Conservation (phyloP, 768 basidiomycete genomes). For the Kwoniella botswanensis region DNA sequence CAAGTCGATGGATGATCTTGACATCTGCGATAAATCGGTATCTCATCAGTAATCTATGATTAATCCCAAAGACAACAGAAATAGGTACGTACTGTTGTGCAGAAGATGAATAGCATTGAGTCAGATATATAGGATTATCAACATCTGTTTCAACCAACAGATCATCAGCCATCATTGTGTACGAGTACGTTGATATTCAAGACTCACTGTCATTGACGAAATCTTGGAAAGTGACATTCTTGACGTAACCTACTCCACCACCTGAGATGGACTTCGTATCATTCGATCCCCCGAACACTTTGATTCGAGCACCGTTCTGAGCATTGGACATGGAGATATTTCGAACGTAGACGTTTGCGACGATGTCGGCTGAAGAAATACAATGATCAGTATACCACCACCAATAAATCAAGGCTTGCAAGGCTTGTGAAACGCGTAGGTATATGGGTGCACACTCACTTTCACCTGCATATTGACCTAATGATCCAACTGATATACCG, state of each 20-base stretch:
- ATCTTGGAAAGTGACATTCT: constrained; percentile 43
- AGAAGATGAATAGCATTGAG: constrained; percentile 63
- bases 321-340: constrained; percentile 69
- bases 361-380: constrained; percentile 61
- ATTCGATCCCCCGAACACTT: constrained; percentile 69
- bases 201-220: constrained; percentile 30
- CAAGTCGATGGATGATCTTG: constrained; percentile 61
- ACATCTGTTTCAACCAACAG: constrained; percentile 55
- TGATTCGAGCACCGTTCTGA: constrained; percentile 72
- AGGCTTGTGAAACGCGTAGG: too few species aligned
- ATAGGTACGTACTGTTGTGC: constrained; percentile 46
- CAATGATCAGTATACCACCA: neutral
- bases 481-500: constrained; percentile 68
- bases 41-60: neutral
- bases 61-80: too few species aligned
- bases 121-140: constrained; percentile 67
- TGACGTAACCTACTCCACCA: constrained; percentile 62
- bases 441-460: constrained; percentile 14
- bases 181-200: neutral
- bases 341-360: constrained; percentile 67
- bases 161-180: neutral
- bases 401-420: too few species aligned
- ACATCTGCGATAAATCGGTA: constrained; percentile 9
- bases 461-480: constrained; percentile 63
- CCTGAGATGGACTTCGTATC: constrained; percentile 66